Base-by-base conservation (phyloP, 2,329 filamentous ascomycete species). In the Fusarium fujikuroi region DNA sequence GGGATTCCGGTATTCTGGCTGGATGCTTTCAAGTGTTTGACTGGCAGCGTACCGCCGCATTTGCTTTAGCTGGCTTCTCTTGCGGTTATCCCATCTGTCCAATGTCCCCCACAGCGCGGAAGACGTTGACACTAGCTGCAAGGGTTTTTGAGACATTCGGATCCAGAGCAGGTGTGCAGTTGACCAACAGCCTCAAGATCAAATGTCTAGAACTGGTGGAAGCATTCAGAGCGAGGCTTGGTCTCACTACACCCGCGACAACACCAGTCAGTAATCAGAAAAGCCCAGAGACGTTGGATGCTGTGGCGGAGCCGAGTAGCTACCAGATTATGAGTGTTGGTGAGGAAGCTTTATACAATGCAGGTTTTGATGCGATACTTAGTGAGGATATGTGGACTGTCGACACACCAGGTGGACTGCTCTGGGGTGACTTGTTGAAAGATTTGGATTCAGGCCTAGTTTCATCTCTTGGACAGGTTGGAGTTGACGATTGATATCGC, bases 31-130 rank as follows among this genome's bases (percentile, higher is more conserved):
- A 80, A 50, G 69, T 76, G 10, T 53, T 70, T 40, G 66, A 72
- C 28, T 80, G 79, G 79, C 78, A 80, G 56, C 77, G 73, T 32
- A 78, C 70, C 9, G 77, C 78, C 16, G 46, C 70, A 11, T 70
- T 75, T 30, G 46, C 62, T 5, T 40, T 76, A 3, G 73, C 74
- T 36, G 76, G 76, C 2, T 77, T 77, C 40, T 68, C 76, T 9
- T 76, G 69, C 34, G 76, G 76, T 14, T 77, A 77, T 47, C 76
- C 76, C n/a, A 77, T 77, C 11, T 77, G 76, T 4, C 76, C 76
- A 7, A 21, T 75, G 12, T 76, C 76, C 5, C 73, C 75, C 8
- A 60, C 72, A 4, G 44, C 72, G 30, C 73, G 76, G 5, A 74
- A 75, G 25, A 37, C 58, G 3, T 40, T 78, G 7, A 50, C 50